A percentile compares a stretch with the other conserved stretches of the same genome.
Evolutionary conservation across 2,329 filamentous ascomycete species (phyloP).

Genomic region (Xylariaceae sp.): DNA sequence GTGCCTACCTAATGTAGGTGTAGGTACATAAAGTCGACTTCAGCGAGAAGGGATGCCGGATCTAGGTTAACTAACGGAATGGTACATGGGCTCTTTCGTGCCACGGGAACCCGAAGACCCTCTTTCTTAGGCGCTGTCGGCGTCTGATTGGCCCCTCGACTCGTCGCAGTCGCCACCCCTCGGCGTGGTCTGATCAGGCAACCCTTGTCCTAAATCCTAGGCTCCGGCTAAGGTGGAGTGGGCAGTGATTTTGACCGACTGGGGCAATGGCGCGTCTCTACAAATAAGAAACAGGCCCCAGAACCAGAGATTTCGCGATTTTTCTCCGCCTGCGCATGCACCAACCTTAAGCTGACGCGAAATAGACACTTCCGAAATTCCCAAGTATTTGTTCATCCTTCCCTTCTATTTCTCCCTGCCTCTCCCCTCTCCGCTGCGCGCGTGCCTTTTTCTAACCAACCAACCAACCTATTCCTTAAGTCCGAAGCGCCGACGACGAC

Average conservation of each 20-base stretch:
- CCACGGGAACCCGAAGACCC: conserved; percentile 16
- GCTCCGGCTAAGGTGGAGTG: conserved; percentile 22
- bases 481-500: conserved; percentile 26
- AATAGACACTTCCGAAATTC: conserved; percentile 33
- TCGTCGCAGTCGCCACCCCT: conserved; percentile 15
- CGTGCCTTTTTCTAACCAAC: conserved; percentile 19
- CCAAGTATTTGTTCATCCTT: conserved; percentile 35
- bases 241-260: conserved; percentile 29
- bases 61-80: conserved; percentile 8
- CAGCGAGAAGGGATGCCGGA: background rate
- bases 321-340: conserved; percentile 25
- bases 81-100: conserved; percentile 3
- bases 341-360: conserved; percentile 23
- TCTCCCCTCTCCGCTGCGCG: conserved; percentile 19
- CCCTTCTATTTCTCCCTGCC: conserved; percentile 34
- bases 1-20: too few relatives aligned
- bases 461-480: conserved; percentile 22
- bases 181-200: conserved; percentile 14
- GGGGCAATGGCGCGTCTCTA: conserved; percentile 33
- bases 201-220: conserved; percentile 23
- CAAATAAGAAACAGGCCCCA: conserved; percentile 41
- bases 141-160: conserved; percentile 21
- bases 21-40: background rate
- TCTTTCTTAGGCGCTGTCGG: conserved; percentile 6
- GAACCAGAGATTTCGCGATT: conserved; percentile 36